Conservation (phyloP, 495 filamentous ascomycete genomes). For the Evernia prunastri region DNA sequence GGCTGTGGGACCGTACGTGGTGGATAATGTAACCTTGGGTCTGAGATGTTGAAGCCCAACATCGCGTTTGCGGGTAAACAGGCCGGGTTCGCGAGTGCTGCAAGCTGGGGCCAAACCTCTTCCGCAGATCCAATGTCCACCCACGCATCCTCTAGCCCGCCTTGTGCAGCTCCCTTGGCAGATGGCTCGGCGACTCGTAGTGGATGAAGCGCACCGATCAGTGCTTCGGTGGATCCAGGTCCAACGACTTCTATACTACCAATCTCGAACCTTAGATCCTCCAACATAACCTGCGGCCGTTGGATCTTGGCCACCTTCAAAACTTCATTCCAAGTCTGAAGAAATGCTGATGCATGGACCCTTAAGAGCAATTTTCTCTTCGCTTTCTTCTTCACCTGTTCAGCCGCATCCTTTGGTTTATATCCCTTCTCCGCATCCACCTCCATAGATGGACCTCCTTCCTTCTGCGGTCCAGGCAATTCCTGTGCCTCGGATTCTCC, state of each 20-base stretch:
- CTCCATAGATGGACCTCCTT: not conserved
- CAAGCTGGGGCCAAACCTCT: slow-evolving; percentile 55
- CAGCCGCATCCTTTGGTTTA: slow-evolving; percentile 17
- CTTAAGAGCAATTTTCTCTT: slow-evolving; percentile 64
- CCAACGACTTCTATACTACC: slow-evolving; percentile 88
- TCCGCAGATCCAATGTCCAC: slow-evolving; percentile 26
- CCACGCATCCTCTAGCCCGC: slow-evolving; percentile 7
- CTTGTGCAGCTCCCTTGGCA: not conserved
- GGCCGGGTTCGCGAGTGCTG: slow-evolving; percentile 66
- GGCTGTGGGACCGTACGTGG: slow-evolving; percentile 37
- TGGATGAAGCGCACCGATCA: slow-evolving; percentile 66
- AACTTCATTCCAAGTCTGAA: slow-evolving; percentile 76
- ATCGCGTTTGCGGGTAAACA: slow-evolving; percentile 67
- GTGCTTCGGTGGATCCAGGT: slow-evolving; percentile 73
- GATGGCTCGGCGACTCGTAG: slow-evolving; percentile 24
- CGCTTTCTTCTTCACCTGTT: slow-evolving; percentile 35
- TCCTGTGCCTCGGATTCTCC: slow-evolving; percentile 21
- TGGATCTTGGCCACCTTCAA: slow-evolving; percentile 61
- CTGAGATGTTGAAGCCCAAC: slow-evolving; percentile 63
- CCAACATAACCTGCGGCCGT: slow-evolving; percentile 65
- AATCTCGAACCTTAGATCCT: slow-evolving; percentile 89
- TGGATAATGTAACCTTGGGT: slow-evolving; percentile 77
- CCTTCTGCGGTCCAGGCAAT: slow-evolving; percentile 30
- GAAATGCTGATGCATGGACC: slow-evolving; percentile 82
- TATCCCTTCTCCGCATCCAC: not conserved